Evolutionary conservation across 352 stramenopile genomes (phyloP), one percentile per base, ranked within the genome.

Genomic region (Globisporangium sylvaticum): DNA sequence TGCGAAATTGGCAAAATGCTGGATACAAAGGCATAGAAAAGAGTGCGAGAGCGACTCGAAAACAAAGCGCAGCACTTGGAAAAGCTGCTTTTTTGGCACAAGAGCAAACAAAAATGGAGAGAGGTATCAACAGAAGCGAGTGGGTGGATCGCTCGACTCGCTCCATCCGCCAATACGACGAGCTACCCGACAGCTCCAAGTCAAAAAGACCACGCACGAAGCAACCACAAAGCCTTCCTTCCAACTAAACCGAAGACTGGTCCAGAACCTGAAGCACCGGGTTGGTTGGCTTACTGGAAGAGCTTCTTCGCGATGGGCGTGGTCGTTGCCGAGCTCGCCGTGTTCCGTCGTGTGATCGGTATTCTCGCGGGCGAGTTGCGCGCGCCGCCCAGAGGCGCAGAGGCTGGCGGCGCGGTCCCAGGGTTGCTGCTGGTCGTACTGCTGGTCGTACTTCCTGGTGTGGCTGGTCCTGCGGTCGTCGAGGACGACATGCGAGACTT

Each of bases 401-500:
- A 34, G 20, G 55, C 42, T 22, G 53, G 63, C 6, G 53, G 63
- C 6, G 54, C 27, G 18, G 22, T 22, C 54, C 15, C 18, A 25
- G 54, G 54, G n/a, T 37, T 69, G 29, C 37, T 64, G 53, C 64
- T 67, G 12, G 53, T 63, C 18, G 55, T 68, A 58, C 64, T 69
- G 46, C 56, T 69, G 10, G 56, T 64, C 15, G 56, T 61, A 27
- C 57, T 69, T 3, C 64, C 34, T n/a, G 56, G 56, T n/a, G 56
- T 69, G 20, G 56, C 48, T 10, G 57, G 46, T 7, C 18, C 57
- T 18, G 44, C n/a, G 4, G 27, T 39, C 10, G 55, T 31, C 44
- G 60, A 66, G 12, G 60, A 22, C 9, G 73, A 75, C 34, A 75
- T 71, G 20, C 83, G 80, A 14, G 79, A 73, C 72, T 92, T 93